phyloP scores from a whole-genome alignment of 2,329 filamentous ascomycete genomes.

The Aspergillus pseudonomiae region DNA sequence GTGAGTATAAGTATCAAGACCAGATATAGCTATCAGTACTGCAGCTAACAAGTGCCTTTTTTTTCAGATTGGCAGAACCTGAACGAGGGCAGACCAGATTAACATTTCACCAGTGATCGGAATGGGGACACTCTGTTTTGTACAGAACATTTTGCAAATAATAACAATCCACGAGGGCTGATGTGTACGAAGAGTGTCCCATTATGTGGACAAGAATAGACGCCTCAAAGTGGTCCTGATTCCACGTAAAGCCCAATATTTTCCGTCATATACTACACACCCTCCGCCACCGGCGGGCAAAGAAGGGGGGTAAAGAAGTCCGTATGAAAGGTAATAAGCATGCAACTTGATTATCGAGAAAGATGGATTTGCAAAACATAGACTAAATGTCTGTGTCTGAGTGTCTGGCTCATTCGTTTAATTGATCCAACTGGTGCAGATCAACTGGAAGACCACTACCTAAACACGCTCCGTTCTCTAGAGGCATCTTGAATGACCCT shows the following conservation, averaged over 20 bases:
- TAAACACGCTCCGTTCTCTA: background rate
- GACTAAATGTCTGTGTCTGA: background rate
- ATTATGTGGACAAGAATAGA: background rate
- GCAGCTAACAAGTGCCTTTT: conserved; percentile 11
- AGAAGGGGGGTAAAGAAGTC: background rate
- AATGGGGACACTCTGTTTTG: background rate
- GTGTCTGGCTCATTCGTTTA: background rate
- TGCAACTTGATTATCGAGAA: background rate
- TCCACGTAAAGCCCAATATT: background rate
- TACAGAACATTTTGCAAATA: background rate
- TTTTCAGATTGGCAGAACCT: conserved; percentile 45
- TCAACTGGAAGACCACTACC: background rate
- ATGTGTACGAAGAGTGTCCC: background rate
- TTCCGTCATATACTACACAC: background rate
- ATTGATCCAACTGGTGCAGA: background rate
- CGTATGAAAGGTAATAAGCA: background rate
- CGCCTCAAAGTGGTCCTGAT: background rate
- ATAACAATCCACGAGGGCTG: background rate
- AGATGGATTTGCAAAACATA: background rate
- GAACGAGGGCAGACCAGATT: conserved; percentile 48
- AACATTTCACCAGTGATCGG: conserved; percentile 29
- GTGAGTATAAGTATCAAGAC: conserved; percentile 30
- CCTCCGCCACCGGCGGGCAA: too few species aligned
- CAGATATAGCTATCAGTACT: background rate
- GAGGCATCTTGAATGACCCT: background rate